Evolutionary conservation across 2,329 filamentous ascomycete species (phyloP), one percentile per base, ranked within the genome.

Genomic region (Geoglossum cookeanum): DNA sequence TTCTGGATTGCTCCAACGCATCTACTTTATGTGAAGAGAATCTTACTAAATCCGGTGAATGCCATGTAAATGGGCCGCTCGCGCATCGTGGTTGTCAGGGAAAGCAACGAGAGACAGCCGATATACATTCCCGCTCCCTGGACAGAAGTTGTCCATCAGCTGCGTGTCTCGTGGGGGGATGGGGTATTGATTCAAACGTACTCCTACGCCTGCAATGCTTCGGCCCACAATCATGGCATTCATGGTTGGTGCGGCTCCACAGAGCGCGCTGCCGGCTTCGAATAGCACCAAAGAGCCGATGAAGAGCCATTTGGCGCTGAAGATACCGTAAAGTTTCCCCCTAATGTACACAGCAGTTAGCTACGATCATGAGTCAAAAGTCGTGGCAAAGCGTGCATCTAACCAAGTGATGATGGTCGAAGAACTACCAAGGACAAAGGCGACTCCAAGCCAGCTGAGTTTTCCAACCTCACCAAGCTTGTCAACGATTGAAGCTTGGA

Each of bases 401-500:
- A 22, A 22, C 57, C 55, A 63, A 6, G 58, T 42, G 30, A 63
- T 47, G 29, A 44, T 58, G 2, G 54, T 60, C 9, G 35, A 33
- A 9, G 55, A 58, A 4, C 59, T 51, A 0, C 57, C 60, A 4
- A 62, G 45, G 37, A 58, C 11, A 44, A 62, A 62, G 33, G 49
- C 57, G 13, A 60, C 60, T 5, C 27, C 55, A 8, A 63, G 48
- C 61, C 62, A 62, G 22, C 60, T 55, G 22, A 62, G 56, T 42
- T 59, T 58, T 5, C 57, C 57, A 4, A 62, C 27, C 15, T 39
- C 15, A 15, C 55, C 44, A 15, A 56, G 62, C 3, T 58, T 52
- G 2, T 59, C 48, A 17, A 64, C 49, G 37, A 65, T 60, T 29
- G 45, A 22, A 5, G 62, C 56, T 17, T 61, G 58, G 37, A 65